These are phyloP conservation scores for Schwanniomyces polymorphus DNA, from an alignment of 805 yeast genomes.

Conservation along the genomic window DNA sequence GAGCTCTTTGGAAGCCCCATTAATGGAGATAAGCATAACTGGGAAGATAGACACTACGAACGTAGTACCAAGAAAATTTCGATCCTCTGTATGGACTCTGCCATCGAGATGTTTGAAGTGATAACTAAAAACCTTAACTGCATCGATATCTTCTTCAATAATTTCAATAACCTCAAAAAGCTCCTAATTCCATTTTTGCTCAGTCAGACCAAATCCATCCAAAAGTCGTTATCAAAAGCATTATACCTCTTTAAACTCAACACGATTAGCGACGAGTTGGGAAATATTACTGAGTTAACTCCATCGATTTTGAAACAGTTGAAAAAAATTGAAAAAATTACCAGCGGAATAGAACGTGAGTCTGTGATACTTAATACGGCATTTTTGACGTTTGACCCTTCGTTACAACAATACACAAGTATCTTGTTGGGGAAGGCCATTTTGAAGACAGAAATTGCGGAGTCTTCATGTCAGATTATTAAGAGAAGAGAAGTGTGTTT, in stretches of 20 bases:
- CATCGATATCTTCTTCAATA: constrained; percentile 37
- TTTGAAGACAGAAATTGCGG: constrained; percentile 30
- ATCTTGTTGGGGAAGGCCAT: constrained; percentile 41
- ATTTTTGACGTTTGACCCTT: constrained; percentile 31
- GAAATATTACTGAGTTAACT: constrained; percentile 15
- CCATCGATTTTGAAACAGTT: constrained; percentile 27
- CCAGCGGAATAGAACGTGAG: constrained; percentile 37
- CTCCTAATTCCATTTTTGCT: constrained; percentile 34
- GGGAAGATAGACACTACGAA: constrained; percentile 30
- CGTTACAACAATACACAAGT: constrained; percentile 35
- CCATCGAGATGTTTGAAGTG: constrained; percentile 14
- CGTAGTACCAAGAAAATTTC: constrained; percentile 18
- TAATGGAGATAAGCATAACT: constrained; percentile 10
- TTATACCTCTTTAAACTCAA: constrained; percentile 25
- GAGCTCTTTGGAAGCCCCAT: constrained; percentile 21
- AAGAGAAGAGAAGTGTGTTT: constrained; percentile 37
- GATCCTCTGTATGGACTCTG: constrained; percentile 13
- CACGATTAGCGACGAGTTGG: constrained; percentile 30
- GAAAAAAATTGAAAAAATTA: constrained; percentile 36
- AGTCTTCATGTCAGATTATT: constrained; percentile 31
- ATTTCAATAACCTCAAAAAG: constrained; percentile 37
- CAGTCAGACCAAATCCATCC: constrained; percentile 30
- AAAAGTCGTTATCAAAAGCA: constrained; percentile 24
- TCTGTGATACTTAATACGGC: constrained; percentile 26
- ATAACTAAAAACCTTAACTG: constrained; percentile 28